phyloP scores from a whole-genome alignment of 768 basidiomycete genomes.

The Mycena belliarum region DNA sequence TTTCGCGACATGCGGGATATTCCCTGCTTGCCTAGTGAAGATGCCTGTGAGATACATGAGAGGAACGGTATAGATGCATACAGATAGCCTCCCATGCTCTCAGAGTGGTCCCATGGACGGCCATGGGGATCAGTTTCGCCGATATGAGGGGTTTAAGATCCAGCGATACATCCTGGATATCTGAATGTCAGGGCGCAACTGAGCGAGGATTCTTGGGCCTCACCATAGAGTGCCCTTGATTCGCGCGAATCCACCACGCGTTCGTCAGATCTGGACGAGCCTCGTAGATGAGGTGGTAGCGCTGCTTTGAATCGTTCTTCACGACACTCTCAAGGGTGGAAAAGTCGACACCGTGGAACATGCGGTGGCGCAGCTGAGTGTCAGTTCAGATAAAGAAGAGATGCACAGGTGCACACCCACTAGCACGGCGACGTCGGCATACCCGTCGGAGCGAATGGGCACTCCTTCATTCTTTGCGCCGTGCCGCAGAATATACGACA shows the following conservation, averaged over 20 bases:
- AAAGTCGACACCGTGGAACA: constrained; percentile 52
- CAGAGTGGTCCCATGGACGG: constrained; percentile 62
- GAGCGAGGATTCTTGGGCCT: not conserved
- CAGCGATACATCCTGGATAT: constrained; percentile 42
- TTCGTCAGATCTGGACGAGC: constrained; percentile 28
- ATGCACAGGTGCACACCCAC: not conserved
- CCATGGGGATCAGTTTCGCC: constrained; percentile 51
- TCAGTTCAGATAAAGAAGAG: not conserved
- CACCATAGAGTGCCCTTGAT: constrained; percentile 69
- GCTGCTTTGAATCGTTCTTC: constrained; percentile 48
- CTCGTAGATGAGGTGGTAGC: constrained; percentile 47
- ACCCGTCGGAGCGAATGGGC: constrained; percentile 14
- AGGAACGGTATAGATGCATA: constrained; percentile 26
- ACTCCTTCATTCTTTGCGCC: constrained; percentile 5
- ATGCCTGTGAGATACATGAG: not conserved
- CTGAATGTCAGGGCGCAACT: not conserved
- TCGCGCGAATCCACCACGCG: constrained; percentile 69
- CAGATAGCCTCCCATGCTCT: constrained; percentile 59
- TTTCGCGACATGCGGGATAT: constrained; percentile 68
- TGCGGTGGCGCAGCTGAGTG: constrained; percentile 55
- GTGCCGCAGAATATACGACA: constrained; percentile 12
- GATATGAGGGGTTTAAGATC: constrained; percentile 42
- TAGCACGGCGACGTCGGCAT: constrained; percentile 14
- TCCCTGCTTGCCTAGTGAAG: constrained; percentile 47
- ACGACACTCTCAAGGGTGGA: constrained; percentile 49